phyloP scores from a whole-genome alignment of 768 basidiomycete species.

The Podaxis sp. region DNA sequence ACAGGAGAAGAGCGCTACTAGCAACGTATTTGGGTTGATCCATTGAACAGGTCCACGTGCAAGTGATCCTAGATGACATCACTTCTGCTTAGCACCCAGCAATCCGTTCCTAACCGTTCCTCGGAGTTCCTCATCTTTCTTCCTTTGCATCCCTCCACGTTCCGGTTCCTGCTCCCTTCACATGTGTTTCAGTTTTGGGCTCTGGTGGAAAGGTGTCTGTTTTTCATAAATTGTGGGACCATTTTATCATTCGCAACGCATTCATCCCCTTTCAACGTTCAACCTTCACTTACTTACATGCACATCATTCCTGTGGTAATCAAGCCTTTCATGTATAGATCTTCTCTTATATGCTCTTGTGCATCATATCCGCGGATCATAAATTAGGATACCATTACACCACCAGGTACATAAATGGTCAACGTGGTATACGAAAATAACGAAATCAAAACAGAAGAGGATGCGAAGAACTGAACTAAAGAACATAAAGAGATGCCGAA shows the following conservation, averaged over 20 bases:
- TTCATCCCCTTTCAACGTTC: not conserved
- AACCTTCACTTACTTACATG: not conserved
- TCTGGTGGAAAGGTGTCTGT: not conserved
- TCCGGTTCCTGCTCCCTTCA: not conserved
- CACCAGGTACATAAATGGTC: not conserved
- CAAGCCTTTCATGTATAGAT: too few relatives aligned
- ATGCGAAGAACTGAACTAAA: not conserved
- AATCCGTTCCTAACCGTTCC: not conserved
- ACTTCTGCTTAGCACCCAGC: not conserved
- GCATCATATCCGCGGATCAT: not conserved
- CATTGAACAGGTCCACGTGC: not conserved
- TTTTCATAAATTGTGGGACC: too few relatives aligned
- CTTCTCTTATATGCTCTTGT: too few relatives aligned
- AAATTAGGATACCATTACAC: not conserved
- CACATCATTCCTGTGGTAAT: not conserved
- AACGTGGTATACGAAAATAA: not conserved
- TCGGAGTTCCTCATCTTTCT: not conserved
- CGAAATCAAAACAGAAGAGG: not conserved
- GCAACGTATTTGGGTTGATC: conserved; percentile 3
- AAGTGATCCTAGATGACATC: conserved; percentile 11
- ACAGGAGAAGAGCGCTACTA: not conserved
- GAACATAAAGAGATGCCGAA: not conserved
- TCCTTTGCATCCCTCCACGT: too few relatives aligned
- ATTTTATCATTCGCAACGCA: not conserved
- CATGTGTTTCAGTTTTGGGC: not conserved